Evolutionary conservation across 345 rosid species (phyloP).

Genomic region (Fremontodendron californicum): DNA sequence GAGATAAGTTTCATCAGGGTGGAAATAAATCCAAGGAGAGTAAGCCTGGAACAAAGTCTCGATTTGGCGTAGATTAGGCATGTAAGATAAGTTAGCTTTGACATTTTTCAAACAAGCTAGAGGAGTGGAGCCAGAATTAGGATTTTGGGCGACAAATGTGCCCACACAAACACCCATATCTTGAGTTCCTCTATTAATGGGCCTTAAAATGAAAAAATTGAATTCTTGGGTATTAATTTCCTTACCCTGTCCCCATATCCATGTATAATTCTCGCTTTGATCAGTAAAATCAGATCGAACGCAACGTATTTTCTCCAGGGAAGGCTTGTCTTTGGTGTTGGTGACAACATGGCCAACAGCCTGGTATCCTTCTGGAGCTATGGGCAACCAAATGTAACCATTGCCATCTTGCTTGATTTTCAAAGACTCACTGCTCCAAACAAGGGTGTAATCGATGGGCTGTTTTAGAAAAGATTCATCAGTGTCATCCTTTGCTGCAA

Average conservation of each 20-base stretch:
- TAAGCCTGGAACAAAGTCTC: constrained; percentile 41
- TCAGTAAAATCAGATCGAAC: constrained; percentile 66
- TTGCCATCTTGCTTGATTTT: constrained; percentile 56
- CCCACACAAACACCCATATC: constrained; percentile 61
- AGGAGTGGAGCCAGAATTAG: background rate
- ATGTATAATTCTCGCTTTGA: constrained; percentile 38
- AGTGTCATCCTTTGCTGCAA: constrained; percentile 48
- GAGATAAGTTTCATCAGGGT: constrained; percentile 60
- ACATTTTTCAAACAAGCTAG: constrained; percentile 63
- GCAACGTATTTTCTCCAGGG: constrained; percentile 56
- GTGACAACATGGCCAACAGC: constrained; percentile 62
- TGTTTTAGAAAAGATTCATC: constrained; percentile 32
- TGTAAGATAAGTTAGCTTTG: constrained; percentile 31
- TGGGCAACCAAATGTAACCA: constrained; percentile 73
- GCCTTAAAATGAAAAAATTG: constrained; percentile 41
- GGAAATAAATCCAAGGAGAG: no score
- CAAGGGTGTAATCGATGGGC: constrained; percentile 69
- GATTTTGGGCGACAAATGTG: constrained; percentile 44
- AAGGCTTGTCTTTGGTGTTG: constrained; percentile 53
- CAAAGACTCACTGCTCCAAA: constrained; percentile 61
- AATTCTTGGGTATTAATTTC: constrained; percentile 24
- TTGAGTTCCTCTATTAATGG: constrained; percentile 40
- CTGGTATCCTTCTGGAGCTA: constrained; percentile 60
- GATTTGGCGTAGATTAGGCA: constrained; percentile 65
- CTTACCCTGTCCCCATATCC: constrained; percentile 52